A percentile compares a stretch with the other conserved stretches of the same genome.
Evolutionary conservation across 306 rosid species (phyloP).

Genomic region (Acacia melanoxylon): DNA sequence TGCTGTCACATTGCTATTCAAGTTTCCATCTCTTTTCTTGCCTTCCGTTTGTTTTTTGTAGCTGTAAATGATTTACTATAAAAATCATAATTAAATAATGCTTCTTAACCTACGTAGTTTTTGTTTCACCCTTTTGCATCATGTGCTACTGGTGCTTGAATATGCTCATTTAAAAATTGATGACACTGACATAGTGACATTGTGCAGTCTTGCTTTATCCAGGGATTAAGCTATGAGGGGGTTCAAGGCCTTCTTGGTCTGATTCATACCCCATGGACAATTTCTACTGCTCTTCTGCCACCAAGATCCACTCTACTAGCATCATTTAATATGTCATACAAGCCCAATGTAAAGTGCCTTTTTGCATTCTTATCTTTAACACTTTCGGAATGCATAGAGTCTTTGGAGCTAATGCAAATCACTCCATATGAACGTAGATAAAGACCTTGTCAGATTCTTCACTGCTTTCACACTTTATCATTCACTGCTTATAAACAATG

Average conservation of each 20-base stretch:
- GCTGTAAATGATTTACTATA: not conserved
- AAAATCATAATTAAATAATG: not conserved
- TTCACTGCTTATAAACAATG: constrained; percentile 17
- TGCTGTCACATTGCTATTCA: not conserved
- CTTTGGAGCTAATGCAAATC: not conserved
- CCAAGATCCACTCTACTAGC: constrained; percentile 53
- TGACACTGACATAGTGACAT: constrained; percentile 28
- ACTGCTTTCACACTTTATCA: constrained; percentile 3
- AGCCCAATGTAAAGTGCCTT: constrained; percentile 38
- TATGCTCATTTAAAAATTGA: not conserved
- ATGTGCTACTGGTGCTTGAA: not conserved
- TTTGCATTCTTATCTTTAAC: not conserved
- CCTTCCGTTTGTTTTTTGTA: not conserved
- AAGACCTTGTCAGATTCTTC: not conserved
- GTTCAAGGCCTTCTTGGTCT: constrained; percentile 72
- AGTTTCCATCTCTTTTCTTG: not conserved
- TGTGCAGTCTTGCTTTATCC: constrained; percentile 27
- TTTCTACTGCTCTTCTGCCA: constrained; percentile 56
- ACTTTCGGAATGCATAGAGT: constrained; percentile 8
- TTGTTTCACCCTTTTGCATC: not conserved
- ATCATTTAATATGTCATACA: constrained; percentile 59
- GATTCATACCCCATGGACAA: constrained; percentile 62
- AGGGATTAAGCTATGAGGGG: constrained; percentile 66
- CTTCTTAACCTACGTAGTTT: not conserved
- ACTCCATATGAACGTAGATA: not conserved